Evolutionary conservation across 352 stramenopile species (phyloP).

Genomic region (Phytophthora sp.): DNA sequence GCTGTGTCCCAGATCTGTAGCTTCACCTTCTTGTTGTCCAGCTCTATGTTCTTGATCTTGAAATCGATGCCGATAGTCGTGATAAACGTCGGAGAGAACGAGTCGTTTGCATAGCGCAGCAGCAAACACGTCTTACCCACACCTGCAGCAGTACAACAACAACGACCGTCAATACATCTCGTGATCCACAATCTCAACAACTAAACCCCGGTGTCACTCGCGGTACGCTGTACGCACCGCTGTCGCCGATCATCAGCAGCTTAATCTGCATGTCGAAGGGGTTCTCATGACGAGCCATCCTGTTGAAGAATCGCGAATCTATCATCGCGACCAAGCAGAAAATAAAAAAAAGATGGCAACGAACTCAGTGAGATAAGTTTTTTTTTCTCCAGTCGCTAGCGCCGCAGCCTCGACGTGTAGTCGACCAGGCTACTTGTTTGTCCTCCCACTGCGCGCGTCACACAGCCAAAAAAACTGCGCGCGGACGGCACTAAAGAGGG

Average conservation of each 20-base stretch:
- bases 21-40: slow-evolving; percentile 98
- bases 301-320: slow-evolving; percentile 34
- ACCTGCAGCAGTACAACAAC: slow-evolving; percentile 44
- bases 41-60: slow-evolving; percentile 93
- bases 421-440: neutral
- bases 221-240: slow-evolving; percentile 83
- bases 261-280: slow-evolving; percentile 98
- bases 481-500: slow-evolving; percentile 22
- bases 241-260: slow-evolving; percentile 97
- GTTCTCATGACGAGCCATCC: slow-evolving; percentile 91
- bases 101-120: slow-evolving; percentile 90
- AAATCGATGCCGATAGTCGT: slow-evolving; percentile 92
- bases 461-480: slow-evolving; percentile 19
- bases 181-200: neutral
- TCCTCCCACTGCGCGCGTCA: slow-evolving; percentile 4
- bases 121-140: slow-evolving; percentile 91
- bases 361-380: slow-evolving; percentile 6
- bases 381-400: neutral
- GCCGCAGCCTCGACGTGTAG: neutral
- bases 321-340: slow-evolving; percentile 9
- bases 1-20: slow-evolving; percentile 99
- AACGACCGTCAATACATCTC: neutral
- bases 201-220: neutral
- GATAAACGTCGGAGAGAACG: slow-evolving; percentile 92
- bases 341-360: slow-evolving; percentile 9